Evolutionary conservation across 305 asterid species (phyloP), one percentile per base, ranked within the genome.

Genomic region (Fraxinus platypoda): DNA sequence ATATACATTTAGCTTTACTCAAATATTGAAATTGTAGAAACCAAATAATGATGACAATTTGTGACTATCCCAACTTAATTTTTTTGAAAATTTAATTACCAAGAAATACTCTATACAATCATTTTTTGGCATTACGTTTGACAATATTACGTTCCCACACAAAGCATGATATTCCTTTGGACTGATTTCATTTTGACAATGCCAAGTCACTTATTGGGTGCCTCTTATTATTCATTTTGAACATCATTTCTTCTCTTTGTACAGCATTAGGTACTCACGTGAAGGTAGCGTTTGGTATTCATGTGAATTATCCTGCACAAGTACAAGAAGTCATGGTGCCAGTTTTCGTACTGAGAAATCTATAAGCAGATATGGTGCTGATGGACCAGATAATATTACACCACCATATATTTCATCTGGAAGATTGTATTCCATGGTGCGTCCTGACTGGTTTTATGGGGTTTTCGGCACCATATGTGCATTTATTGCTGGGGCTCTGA

Each of bases 291-390:
- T 91, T 30, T 84, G 89, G 81, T 91, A 84, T 87, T 96, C 97
- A 0, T 89, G 94, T 46, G 98, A 96, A 76, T 81, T 96, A 73
- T 94, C 97, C 38, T 93, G 96, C 76, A 90, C 93, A n/a, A 88
- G 92, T 25, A 85, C 94, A 19, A 90, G 95, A 83, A 95, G 99
- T 78, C 87, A 80, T 7, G 98, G 98, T 30, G 97, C 99, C 54
- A 96, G 98, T 87, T 96, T 96, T 81, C 98, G 90, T 75, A 94
- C 98, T 4, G 98, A 96, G 86, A 95, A 84, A 85, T 94, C 99
- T 37, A 35, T 84, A 12, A 90, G 93, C 81, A 81, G 90, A 71
- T 82, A 90, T 77, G 99, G 93, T 54, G 92, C 91, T 73, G 97
- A 92, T 70, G 97, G 91, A 49, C 87, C 84, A 25, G 98, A 88